Evolutionary conservation across 2,329 filamentous ascomycete species (phyloP).

Genomic region (Pseudogymnoascus sp.): DNA sequence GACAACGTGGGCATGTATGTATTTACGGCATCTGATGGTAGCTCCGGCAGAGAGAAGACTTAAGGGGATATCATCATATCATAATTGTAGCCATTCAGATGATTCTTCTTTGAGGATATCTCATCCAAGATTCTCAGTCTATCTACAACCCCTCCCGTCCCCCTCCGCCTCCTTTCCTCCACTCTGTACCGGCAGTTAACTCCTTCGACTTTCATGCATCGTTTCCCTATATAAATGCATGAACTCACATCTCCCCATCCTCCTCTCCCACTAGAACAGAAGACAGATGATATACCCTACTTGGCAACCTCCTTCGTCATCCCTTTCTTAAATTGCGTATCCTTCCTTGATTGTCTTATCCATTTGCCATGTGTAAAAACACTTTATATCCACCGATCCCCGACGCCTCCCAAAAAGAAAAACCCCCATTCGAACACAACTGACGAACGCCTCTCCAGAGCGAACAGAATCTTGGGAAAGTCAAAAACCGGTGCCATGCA

Average conservation of each 20-base stretch:
- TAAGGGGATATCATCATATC: neutral
- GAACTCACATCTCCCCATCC: neutral
- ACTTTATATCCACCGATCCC: neutral
- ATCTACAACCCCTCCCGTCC: neutral
- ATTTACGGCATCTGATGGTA: neutral
- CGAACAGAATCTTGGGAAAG: neutral
- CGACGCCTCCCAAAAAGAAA: neutral
- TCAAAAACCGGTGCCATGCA: neutral
- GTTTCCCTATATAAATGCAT: neutral
- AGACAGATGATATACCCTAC: neutral
- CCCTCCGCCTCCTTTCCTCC: neutral
- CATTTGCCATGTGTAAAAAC: constrained; percentile 3
- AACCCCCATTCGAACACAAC: neutral
- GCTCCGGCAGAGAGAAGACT: no score
- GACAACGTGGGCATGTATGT: neutral
- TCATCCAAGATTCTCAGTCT: neutral
- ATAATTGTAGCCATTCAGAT: neutral
- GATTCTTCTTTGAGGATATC: neutral
- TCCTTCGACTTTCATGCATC: neutral
- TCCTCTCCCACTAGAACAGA: neutral
- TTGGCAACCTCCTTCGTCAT: neutral
- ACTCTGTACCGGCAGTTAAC: neutral
- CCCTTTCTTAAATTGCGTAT: neutral
- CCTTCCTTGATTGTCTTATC: neutral
- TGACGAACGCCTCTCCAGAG: neutral